Percentiles rank a stretch among this genome's conserved stretches.
Conservation (phyloP, 371 early-diverging fungal genomes). For the Dinochytrium kinnereticum region DNA sequence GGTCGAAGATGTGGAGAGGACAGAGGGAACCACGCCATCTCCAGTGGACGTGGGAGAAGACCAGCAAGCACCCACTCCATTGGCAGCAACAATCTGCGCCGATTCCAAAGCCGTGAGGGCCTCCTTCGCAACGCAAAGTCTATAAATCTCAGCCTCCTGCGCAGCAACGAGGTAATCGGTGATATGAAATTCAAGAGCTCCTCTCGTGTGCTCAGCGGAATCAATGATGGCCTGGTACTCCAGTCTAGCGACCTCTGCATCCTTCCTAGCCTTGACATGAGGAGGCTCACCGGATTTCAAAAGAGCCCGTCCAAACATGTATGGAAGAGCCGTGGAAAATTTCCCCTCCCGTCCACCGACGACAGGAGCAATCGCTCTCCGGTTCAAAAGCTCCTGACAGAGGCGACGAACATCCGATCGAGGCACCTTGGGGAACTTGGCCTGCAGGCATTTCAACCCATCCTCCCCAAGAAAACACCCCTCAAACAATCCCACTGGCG, state of each 20-base stretch:
- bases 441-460: slow-evolving; percentile 23
- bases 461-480: slow-evolving; percentile 41
- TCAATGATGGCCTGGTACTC: slow-evolving; percentile 34
- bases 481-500: slow-evolving; percentile 42
- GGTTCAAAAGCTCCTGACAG: slow-evolving; percentile 27
- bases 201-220: slow-evolving; percentile 39
- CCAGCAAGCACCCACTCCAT: slow-evolving; percentile 27
- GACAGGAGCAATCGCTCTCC: slow-evolving; percentile 33
- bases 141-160: slow-evolving; percentile 36
- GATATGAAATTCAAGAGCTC: slow-evolving; percentile 44
- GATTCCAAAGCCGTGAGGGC: slow-evolving; percentile 31
- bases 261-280: slow-evolving; percentile 37
- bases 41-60: neutral
- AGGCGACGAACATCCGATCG: slow-evolving; percentile 24
- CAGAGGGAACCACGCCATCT: neutral
- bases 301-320: slow-evolving; percentile 40
- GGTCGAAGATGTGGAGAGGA: neutral
- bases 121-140: slow-evolving; percentile 37
- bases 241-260: slow-evolving; percentile 33
- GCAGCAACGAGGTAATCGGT: slow-evolving; percentile 43
- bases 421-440: slow-evolving; percentile 32
- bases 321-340: slow-evolving; percentile 34
- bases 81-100: slow-evolving; percentile 35
- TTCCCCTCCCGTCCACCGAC: slow-evolving; percentile 31
- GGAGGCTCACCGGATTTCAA: slow-evolving; percentile 41